Evolutionary conservation across 345 rosid genomes (phyloP).

Genomic region (Cardamine resedifolia): DNA sequence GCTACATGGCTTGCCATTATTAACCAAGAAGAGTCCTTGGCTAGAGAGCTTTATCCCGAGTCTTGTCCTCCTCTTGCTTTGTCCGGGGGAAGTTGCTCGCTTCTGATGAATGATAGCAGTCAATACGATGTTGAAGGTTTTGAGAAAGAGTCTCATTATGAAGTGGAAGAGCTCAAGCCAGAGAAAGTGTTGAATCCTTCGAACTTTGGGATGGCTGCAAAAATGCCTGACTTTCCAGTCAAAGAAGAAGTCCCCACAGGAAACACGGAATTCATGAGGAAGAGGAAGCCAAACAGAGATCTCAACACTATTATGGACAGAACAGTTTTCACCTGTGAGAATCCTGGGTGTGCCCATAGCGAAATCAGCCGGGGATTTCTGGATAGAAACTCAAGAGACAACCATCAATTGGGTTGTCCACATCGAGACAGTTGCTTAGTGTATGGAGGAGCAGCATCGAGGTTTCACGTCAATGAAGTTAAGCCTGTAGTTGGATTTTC

Average conservation of each 20-base stretch:
- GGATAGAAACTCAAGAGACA: conserved; percentile 77
- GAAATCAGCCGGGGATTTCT: conserved; percentile 61
- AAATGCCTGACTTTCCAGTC: conserved; percentile 47
- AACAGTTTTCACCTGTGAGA: conserved; percentile 72
- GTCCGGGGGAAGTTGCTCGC: conserved; percentile 51
- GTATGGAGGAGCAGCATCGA: conserved; percentile 54
- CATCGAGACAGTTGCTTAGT: conserved; percentile 45
- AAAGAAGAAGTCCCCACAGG: conserved; percentile 61
- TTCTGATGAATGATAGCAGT: conserved; percentile 60
- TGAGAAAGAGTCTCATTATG: conserved; percentile 58
- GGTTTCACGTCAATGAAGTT: conserved; percentile 69
- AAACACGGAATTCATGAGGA: conserved; percentile 54
- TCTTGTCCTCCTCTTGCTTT: conserved; percentile 48
- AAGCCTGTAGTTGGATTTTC: conserved; percentile 64
- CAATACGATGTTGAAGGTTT: conserved; percentile 80
- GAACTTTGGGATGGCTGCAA: conserved; percentile 46
- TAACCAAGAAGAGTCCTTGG: conserved; percentile 74
- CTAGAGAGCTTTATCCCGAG: conserved; percentile 56
- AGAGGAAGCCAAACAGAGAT: conserved; percentile 69
- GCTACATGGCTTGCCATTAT: conserved; percentile 95
- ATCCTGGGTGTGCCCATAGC: conserved; percentile 63
- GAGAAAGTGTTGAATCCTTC: conserved; percentile 46
- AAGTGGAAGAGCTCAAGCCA: conserved; percentile 61
- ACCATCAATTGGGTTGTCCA: conserved; percentile 78
- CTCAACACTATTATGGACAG: conserved; percentile 62